phyloP scores from a whole-genome alignment of 495 filamentous ascomycete genomes.

The Cercophora sp. region DNA sequence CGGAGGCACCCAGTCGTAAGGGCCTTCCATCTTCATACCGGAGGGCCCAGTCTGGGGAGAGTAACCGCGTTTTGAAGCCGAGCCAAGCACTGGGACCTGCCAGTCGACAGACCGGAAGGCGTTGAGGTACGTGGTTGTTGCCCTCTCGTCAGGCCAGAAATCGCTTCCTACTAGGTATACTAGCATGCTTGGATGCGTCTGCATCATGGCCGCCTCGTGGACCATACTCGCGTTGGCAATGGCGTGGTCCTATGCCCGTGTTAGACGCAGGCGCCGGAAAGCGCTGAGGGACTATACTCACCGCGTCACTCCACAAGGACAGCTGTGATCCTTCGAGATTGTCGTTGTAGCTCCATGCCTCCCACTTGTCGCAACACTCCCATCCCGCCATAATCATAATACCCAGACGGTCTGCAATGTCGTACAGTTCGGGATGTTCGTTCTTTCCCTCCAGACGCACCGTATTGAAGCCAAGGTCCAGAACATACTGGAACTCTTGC shows the following conservation, averaged over 20 bases:
- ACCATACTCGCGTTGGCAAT: slow-evolving; percentile 52
- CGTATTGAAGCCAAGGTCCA: slow-evolving; percentile 61
- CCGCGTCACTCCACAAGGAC: slow-evolving; percentile 42
- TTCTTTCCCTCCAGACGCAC: slow-evolving; percentile 62
- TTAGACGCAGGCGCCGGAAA: no score
- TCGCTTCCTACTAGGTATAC: slow-evolving; percentile 59
- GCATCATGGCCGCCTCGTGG: slow-evolving; percentile 58
- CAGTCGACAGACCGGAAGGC: slow-evolving; percentile 51
- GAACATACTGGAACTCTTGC: slow-evolving; percentile 45
- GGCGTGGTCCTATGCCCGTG: no score
- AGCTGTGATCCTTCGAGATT: slow-evolving; percentile 44
- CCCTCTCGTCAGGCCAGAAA: slow-evolving; percentile 58
- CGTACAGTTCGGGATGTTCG: slow-evolving; percentile 58
- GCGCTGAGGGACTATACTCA: no score
- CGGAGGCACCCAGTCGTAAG: slow-evolving; percentile 65
- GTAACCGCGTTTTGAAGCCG: slow-evolving; percentile 53
- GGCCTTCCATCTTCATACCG: slow-evolving; percentile 64
- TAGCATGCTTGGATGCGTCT: slow-evolving; percentile 54
- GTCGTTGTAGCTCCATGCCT: slow-evolving; percentile 59
- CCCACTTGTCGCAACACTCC: slow-evolving; percentile 71
- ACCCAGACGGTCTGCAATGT: slow-evolving; percentile 54
- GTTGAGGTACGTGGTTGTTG: slow-evolving; percentile 47
- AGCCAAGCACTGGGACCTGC: slow-evolving; percentile 54
- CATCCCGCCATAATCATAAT: slow-evolving; percentile 62
- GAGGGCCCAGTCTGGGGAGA: slow-evolving; percentile 49